Percentiles rank a stretch among this genome's conserved stretches.
phyloP scores from a whole-genome alignment of 2,329 filamentous ascomycete species.

The Magnaporthiopsis poae region DNA sequence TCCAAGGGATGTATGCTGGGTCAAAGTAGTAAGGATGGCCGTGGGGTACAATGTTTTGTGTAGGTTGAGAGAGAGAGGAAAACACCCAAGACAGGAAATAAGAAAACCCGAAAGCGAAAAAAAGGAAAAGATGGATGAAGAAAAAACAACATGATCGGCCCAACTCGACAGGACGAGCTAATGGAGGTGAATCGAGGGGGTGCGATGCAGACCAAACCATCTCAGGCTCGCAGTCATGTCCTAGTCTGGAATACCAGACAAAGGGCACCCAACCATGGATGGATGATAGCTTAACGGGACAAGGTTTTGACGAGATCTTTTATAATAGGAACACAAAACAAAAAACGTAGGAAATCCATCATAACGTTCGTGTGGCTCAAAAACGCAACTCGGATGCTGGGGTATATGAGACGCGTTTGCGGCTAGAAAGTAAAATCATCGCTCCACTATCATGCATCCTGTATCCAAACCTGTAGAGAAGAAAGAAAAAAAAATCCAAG shows the following conservation, averaged over 20 bases:
- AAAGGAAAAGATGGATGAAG: background rate
- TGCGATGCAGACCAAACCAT: background rate
- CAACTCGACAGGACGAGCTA: background rate
- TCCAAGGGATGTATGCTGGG: constrained; percentile 1
- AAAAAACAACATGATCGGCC: background rate
- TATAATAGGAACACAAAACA: background rate
- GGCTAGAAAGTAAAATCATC: constrained; percentile 6
- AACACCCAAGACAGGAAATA: background rate
- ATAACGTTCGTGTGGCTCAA: constrained; percentile 5
- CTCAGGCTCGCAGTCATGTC: background rate
- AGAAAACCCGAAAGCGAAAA: background rate
- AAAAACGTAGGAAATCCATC: background rate
- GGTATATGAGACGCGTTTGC: constrained; percentile 5
- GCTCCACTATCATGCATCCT: constrained; percentile 7
- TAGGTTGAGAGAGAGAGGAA: background rate
- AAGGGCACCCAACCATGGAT: background rate
- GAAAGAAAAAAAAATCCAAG: background rate
- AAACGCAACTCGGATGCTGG: constrained; percentile 7
- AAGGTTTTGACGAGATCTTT: background rate
- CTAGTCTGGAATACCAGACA: background rate
- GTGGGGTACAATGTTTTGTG: background rate
- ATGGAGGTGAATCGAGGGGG: background rate
- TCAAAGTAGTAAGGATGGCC: background rate
- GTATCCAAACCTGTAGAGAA: constrained; percentile 2
- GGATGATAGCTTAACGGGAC: background rate